These are phyloP conservation scores for Magnusiomyces suaveolens DNA, from an alignment of 1,139 yeast species.

Conservation along the genomic window DNA sequence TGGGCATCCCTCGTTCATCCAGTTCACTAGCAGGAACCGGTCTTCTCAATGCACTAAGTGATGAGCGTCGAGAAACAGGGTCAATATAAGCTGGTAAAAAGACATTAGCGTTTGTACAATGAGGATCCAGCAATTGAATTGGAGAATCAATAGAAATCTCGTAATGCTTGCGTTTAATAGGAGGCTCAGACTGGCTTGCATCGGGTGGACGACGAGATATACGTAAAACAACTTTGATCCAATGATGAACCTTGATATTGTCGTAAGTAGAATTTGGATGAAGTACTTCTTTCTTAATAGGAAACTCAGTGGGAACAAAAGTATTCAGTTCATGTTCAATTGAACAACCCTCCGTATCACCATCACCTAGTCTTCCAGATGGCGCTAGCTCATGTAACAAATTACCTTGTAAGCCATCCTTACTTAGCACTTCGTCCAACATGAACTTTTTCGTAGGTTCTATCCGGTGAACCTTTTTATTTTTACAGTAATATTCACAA, in stretches of 20 bases:
- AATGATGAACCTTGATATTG: constrained; percentile 78
- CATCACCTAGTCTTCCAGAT: constrained; percentile 32
- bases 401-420: constrained; percentile 35
- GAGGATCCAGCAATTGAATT: constrained; percentile 55
- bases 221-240: constrained; percentile 82
- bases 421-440: constrained; percentile 69
- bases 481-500: constrained; percentile 76
- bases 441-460: constrained; percentile 80
- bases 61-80: constrained; percentile 14
- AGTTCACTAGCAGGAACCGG: constrained; percentile 10
- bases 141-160: constrained; percentile 92
- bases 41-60: constrained; percentile 2
- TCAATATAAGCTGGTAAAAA: constrained; percentile 34
- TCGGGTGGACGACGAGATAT: constrained; percentile 53
- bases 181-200: constrained; percentile 23
- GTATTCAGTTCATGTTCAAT: constrained; percentile 76
- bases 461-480: constrained; percentile 78
- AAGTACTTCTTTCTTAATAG: constrained; percentile 39
- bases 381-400: constrained; percentile 36
- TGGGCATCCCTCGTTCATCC: background rate
- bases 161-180: constrained; percentile 62
- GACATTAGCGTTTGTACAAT: constrained; percentile 32
- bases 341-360: constrained; percentile 33
- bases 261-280: constrained; percentile 79
- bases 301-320: constrained; percentile 58